phyloP scores from a whole-genome alignment of 2,329 filamentous ascomycete species.

The Ilyonectria destructans region DNA sequence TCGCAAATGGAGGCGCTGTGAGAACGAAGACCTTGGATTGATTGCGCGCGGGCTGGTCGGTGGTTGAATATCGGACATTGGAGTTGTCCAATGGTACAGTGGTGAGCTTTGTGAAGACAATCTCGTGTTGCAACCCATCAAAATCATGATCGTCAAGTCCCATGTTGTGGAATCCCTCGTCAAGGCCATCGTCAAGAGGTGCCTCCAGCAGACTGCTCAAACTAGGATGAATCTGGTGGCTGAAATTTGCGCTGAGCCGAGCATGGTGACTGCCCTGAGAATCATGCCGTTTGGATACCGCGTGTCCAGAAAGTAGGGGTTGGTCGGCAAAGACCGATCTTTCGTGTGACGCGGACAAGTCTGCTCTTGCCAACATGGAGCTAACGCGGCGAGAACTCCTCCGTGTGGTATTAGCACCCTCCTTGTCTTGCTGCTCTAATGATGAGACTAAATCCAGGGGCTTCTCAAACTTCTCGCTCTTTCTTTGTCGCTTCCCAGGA shows the following conservation, averaged over 20 bases:
- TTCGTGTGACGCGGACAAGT: conserved; percentile 89
- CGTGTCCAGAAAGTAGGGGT: conserved; percentile 58
- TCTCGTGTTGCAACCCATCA: conserved; percentile 80
- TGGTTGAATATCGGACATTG: conserved; percentile 74
- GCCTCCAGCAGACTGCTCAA: conserved; percentile 78
- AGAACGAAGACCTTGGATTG: conserved; percentile 80
- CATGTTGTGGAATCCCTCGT: conserved; percentile 82
- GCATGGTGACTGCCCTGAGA: conserved; percentile 72
- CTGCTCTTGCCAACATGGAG: conserved; percentile 89
- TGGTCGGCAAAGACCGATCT: conserved; percentile 84
- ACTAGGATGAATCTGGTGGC: conserved; percentile 64
- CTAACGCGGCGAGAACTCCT: conserved; percentile 86
- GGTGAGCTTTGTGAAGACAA: conserved; percentile 81
- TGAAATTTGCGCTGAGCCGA: conserved; percentile 60
- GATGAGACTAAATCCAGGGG: conserved; percentile 77
- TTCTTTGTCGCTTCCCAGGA: conserved; percentile 68
- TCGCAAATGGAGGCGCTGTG: conserved; percentile 70
- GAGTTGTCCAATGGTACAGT: conserved; percentile 75
- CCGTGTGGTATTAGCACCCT: conserved; percentile 67
- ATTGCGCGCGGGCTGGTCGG: conserved; percentile 66
- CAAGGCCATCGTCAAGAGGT: conserved; percentile 79
- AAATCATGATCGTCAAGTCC: conserved; percentile 81
- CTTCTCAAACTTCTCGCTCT: conserved; percentile 68
- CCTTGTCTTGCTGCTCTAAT: conserved; percentile 78
- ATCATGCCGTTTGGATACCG: conserved; percentile 75